A percentile compares a stretch with the other conserved stretches of the same genome.
Conservation (phyloP, 306 rosid species). For the Cucumis melo region DNA sequence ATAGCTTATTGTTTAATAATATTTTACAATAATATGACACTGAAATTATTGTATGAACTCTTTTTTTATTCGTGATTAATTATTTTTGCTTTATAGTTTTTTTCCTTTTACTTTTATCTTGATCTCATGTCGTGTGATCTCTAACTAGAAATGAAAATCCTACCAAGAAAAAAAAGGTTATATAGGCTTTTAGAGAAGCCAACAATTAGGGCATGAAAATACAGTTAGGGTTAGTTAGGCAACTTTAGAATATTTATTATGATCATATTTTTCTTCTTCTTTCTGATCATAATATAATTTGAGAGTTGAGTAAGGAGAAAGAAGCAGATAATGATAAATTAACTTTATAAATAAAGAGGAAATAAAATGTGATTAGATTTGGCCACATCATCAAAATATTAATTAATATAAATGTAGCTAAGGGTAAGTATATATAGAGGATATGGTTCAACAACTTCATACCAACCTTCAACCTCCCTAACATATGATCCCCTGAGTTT, state of each 20-base stretch:
- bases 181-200: neutral
- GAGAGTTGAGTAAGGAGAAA: neutral
- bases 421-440: no score
- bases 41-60: no score
- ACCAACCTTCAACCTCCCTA: neutral
- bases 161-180: neutral
- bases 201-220: neutral
- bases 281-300: no score
- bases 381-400: neutral
- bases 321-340: neutral
- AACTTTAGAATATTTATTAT: neutral
- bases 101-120: no score
- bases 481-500: conserved; percentile 1
- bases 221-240: neutral
- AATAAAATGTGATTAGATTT: neutral
- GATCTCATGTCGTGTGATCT: no score
- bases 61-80: no score
- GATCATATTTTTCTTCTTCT: neutral
- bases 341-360: neutral
- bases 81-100: no score
- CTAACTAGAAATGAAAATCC: no score
- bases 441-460: neutral
- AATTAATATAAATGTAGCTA: neutral
- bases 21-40: no score
- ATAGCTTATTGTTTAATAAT: no score